Evolutionary conservation across 164 flowering plant species (phyloP), one percentile per base, ranked within the genome.

Genomic region (Echeveria elegans): DNA sequence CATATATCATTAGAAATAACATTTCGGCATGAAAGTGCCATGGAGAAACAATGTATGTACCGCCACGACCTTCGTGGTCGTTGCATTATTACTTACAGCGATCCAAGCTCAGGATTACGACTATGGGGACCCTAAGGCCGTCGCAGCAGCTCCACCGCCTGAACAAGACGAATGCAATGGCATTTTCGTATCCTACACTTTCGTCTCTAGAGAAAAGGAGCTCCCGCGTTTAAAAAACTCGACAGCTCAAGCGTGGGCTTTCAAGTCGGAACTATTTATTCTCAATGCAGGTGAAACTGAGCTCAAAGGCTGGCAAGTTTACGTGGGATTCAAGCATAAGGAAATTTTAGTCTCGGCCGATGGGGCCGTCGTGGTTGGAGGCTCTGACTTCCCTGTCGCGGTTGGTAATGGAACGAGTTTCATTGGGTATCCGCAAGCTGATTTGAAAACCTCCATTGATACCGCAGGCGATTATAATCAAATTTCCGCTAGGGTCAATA

Each of bases 241-340:
- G 5, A 53, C 87, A 0, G 89, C 85, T 0, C 97, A 94, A 69
- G 73, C 96, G 0, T 94, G 97, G 93, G 81, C 96, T 7, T 94
- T 94, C 69, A 78, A 73, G 68, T 76, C 96, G 10, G 59, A 66
- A 8, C 85, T 82, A 0, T 78, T 82, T 52, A 69, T 91, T 3
- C 41, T 80, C 41, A 94, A 94, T 70, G 72, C 83, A 3, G 96
- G 95, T 9, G 26, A 50, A 11, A 50, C 62, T 3, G 93, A 83
- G 70, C 77, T 94, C 38, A 79, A 82, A 69, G 75, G 79, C 1
- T 89, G 97, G 97, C 76, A 80, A 74, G 78, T 83, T n/a, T 86
- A 74, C 60, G 73, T 91, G 0, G 96, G 94, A 69, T 91, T 91
- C 56, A 85, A 85, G 52, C 80, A 91, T 66, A 21, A 75, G 0